A percentile compares a stretch with the other conserved stretches of the same genome.
phyloP scores from a whole-genome alignment of 768 basidiomycete species.

The Russula sp. region DNA sequence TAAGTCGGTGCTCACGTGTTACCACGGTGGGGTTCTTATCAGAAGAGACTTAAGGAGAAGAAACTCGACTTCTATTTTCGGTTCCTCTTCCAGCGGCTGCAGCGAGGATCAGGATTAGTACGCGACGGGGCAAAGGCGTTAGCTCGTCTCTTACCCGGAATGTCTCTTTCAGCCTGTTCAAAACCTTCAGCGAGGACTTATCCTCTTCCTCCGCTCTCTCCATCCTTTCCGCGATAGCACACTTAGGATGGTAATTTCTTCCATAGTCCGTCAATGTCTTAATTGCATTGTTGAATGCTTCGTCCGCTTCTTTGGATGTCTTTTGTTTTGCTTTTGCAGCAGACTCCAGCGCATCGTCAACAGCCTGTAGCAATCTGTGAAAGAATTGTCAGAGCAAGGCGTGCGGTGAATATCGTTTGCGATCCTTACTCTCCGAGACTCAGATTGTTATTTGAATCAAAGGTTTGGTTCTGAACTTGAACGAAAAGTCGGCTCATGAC shows the following conservation, averaged over 20 bases:
- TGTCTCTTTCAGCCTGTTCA: background rate
- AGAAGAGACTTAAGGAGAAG: constrained; percentile 9
- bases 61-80: constrained; percentile 7
- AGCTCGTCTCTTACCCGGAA: background rate
- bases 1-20: constrained; percentile 4
- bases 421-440: background rate
- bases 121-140: too few relatives aligned
- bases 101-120: background rate
- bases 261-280: background rate
- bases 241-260: background rate
- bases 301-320: background rate
- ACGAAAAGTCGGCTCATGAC: constrained; percentile 15
- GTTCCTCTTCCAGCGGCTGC: background rate
- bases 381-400: background rate
- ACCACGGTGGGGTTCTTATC: background rate
- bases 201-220: background rate
- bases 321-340: constrained; percentile 2
- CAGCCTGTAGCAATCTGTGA: background rate
- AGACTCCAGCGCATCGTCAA: constrained; percentile 6
- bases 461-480: background rate
- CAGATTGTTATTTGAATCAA: background rate
- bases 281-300: background rate
- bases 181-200: background rate
- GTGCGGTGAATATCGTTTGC: background rate
- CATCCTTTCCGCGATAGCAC: background rate